A percentile compares a stretch with the other conserved stretches of the same genome.
Conservation (phyloP, 73 alveolate genomes). For the Tetrahymena borealis region DNA sequence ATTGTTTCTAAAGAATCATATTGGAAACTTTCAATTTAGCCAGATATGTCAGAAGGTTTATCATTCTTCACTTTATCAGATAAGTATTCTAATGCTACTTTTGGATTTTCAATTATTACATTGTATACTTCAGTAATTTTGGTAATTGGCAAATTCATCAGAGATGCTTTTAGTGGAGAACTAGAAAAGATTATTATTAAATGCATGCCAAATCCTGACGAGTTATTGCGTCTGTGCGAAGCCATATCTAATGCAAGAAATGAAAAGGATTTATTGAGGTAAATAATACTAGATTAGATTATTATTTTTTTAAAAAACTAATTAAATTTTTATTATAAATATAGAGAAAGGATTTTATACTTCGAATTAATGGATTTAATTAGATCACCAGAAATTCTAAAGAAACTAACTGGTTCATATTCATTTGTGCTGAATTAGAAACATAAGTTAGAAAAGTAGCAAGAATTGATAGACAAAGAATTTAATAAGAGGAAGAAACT, state of each 20-base stretch:
- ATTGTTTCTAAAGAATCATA: neutral
- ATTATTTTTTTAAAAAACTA: neutral
- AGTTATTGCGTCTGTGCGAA: constrained; percentile 78
- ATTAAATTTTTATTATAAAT: neutral
- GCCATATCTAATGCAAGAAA: constrained; percentile 85
- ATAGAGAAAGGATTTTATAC: constrained; percentile 89
- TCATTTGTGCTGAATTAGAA: neutral
- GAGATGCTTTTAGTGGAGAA: constrained; percentile 55
- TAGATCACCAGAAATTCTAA: constrained; percentile 93
- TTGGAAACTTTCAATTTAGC: constrained; percentile 25
- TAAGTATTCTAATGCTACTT: constrained; percentile 56
- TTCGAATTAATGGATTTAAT: constrained; percentile 86
- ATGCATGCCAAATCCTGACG: constrained; percentile 87
- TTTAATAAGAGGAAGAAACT: neutral
- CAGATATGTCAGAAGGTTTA: constrained; percentile 46
- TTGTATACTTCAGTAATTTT: constrained; percentile 78
- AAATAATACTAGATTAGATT: too few species aligned
- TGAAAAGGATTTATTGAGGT: constrained; percentile 56
- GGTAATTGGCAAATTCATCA: constrained; percentile 59
- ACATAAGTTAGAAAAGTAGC: neutral
- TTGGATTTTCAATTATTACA: constrained; percentile 74
- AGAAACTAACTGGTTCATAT: constrained; percentile 82
- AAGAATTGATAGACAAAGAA: neutral
- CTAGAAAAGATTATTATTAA: constrained; percentile 53
- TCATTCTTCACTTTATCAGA: constrained; percentile 68